phyloP scores from a whole-genome alignment of 441 rosid species.

The Erodium moschatum region DNA sequence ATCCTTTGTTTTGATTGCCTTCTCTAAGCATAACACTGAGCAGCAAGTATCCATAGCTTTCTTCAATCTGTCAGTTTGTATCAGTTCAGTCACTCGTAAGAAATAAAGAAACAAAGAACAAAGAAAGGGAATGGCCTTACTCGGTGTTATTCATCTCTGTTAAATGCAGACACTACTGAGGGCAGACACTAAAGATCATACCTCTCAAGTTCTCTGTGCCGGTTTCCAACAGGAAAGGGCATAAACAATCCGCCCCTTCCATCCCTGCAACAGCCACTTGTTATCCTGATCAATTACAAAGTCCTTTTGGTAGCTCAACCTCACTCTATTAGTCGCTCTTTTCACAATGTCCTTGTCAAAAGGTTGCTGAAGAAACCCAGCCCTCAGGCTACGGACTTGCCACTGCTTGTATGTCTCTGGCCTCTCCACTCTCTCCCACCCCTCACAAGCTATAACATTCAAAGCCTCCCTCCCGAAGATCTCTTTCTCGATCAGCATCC shows the following conservation, averaged over 20 bases:
- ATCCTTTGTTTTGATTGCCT: neutral
- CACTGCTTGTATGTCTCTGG: constrained; percentile 92
- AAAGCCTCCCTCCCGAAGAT: constrained; percentile 69
- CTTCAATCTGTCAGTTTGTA: neutral
- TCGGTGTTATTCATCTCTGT: neutral
- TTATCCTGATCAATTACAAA: constrained; percentile 64
- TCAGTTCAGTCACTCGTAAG: neutral
- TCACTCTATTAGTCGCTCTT: constrained; percentile 34
- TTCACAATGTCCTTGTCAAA: constrained; percentile 38
- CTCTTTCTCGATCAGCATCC: constrained; percentile 72
- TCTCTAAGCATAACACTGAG: neutral
- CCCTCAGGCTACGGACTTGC: constrained; percentile 65
- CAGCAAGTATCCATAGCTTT: neutral
- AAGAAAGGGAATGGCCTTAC: constrained; percentile 6
- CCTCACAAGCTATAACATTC: constrained; percentile 82
- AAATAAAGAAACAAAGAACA: neutral
- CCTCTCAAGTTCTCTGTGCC: constrained; percentile 25
- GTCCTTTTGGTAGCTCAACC: constrained; percentile 53
- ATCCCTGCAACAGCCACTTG: constrained; percentile 73
- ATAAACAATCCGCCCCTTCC: constrained; percentile 71
- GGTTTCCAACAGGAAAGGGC: constrained; percentile 76
- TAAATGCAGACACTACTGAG: constrained; percentile 5
- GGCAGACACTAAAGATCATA: neutral
- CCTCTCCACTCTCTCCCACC: constrained; percentile 87
- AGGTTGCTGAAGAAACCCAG: constrained; percentile 55